Evolutionary conservation across 2,329 filamentous ascomycete genomes (phyloP).

Genomic region (Cytospora schulzeri): DNA sequence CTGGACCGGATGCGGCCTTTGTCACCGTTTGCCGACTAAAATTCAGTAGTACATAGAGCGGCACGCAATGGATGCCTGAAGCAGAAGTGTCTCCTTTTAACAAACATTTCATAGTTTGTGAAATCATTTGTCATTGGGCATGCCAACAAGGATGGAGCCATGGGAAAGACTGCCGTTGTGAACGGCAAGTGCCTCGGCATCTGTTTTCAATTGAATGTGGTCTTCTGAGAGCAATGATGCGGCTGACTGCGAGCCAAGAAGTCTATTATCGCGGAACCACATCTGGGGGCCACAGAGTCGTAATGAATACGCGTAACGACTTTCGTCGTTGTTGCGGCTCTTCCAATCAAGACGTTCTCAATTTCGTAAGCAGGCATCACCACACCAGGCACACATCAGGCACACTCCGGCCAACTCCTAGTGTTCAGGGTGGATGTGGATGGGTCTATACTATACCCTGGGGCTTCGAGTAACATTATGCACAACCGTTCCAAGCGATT

Average conservation of each 20-base stretch:
- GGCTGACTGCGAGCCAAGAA: conserved; percentile 15
- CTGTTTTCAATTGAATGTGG: neutral
- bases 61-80: neutral
- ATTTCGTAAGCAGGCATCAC: neutral
- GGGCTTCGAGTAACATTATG: too few species aligned
- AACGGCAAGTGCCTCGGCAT: conserved; percentile 14
- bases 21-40: neutral
- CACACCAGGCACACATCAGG: neutral
- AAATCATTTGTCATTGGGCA: conserved; percentile 1
- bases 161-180: neutral
- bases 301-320: neutral
- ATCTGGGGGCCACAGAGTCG: neutral
- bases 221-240: conserved; percentile 3
- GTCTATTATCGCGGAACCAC: neutral
- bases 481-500: neutral
- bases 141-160: conserved; percentile 18
- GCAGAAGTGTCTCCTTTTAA: neutral
- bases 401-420: neutral
- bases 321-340: neutral
- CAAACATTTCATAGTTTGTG: neutral
- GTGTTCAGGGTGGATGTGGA: neutral
- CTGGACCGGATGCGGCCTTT: neutral
- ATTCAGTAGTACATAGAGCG: neutral
- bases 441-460: neutral
- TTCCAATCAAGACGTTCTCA: neutral